Evolutionary conservation across 2,329 filamentous ascomycete genomes (phyloP).

Genomic region (Cytospora mali): DNA sequence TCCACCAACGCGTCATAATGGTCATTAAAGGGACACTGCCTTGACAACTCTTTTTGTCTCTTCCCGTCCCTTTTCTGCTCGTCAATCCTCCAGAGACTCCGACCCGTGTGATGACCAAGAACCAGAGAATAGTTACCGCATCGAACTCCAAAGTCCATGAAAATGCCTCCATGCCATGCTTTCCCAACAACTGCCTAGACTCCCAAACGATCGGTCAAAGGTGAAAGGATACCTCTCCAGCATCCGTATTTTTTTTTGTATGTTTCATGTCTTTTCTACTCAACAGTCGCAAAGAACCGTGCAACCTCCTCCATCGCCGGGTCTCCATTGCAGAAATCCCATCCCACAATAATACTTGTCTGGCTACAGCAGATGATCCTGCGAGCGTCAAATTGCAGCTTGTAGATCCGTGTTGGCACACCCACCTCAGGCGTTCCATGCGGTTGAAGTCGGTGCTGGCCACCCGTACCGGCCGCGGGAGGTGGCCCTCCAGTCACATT

Average conservation of each 20-base stretch:
- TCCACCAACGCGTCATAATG: slow-evolving; percentile 14
- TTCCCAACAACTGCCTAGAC: slow-evolving; percentile 2
- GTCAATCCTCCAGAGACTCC: not conserved
- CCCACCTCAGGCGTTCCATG: slow-evolving; percentile 48
- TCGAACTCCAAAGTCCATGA: not conserved
- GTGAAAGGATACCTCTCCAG: too few relatives aligned
- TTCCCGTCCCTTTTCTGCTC: not conserved
- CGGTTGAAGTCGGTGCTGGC: slow-evolving; percentile 42
- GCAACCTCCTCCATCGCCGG: slow-evolving; percentile 75
- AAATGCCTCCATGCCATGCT: not conserved
- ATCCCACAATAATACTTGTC: slow-evolving; percentile 88
- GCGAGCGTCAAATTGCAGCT: slow-evolving; percentile 91
- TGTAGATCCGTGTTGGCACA: slow-evolving; percentile 75
- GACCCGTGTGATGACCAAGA: not conserved
- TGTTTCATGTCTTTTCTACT: slow-evolving; percentile 39
- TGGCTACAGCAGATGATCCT: slow-evolving; percentile 95
- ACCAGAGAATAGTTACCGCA: too few relatives aligned
- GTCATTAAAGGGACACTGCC: slow-evolving; percentile 6
- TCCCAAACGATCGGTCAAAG: not conserved
- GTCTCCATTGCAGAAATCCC: slow-evolving; percentile 95
- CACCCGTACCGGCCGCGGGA: slow-evolving; percentile 21
- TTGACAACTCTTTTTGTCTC: not conserved
- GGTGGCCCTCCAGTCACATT: slow-evolving; percentile 22
- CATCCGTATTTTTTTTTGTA: not conserved
- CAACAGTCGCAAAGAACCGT: slow-evolving; percentile 72